Evolutionary conservation across 495 filamentous ascomycete species (phyloP).

Genomic region (Podospora sp.): DNA sequence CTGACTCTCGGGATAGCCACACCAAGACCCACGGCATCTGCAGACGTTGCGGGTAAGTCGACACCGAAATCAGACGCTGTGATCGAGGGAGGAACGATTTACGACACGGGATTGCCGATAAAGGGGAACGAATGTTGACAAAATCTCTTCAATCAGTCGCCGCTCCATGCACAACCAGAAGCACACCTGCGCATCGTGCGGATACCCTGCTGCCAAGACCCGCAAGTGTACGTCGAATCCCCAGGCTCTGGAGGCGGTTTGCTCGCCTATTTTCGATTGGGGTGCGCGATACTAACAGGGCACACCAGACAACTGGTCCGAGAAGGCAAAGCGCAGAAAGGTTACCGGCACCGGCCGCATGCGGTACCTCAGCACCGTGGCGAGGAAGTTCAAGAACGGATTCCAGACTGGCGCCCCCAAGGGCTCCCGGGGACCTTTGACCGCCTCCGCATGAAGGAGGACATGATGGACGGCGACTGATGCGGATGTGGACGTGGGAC

Average conservation of each 20-base stretch:
- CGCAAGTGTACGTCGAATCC: constrained; percentile 86
- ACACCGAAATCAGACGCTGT: constrained; percentile 15
- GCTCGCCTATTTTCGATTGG: background rate
- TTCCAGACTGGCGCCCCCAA: constrained; percentile 91
- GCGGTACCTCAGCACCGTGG: constrained; percentile 85
- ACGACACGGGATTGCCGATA: constrained; percentile 8
- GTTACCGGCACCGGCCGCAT: constrained; percentile 94
- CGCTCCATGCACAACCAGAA: constrained; percentile 99
- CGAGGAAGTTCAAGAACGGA: constrained; percentile 91
- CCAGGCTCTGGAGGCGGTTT: background rate
- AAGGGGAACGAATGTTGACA: constrained; percentile 28
- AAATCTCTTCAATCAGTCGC: constrained; percentile 59
- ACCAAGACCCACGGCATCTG: constrained; percentile 99
- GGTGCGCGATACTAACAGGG: constrained; percentile 25
- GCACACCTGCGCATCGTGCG: constrained; percentile 95
- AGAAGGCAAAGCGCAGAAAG: constrained; percentile 99
- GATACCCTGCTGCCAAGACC: constrained; percentile 95
- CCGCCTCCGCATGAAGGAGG: constrained; percentile 27
- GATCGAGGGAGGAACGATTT: constrained; percentile 17
- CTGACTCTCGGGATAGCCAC: constrained; percentile 57
- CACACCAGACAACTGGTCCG: constrained; percentile 88
- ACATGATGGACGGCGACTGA: constrained; percentile 32
- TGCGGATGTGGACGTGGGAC: constrained; percentile 22
- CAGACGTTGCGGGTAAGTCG: constrained; percentile 94
- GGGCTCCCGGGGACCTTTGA: constrained; percentile 68